Evolutionary conservation across 495 filamentous ascomycete genomes (phyloP), one percentile per base, ranked within the genome.

Genomic region (Lophiostoma macrostomum): DNA sequence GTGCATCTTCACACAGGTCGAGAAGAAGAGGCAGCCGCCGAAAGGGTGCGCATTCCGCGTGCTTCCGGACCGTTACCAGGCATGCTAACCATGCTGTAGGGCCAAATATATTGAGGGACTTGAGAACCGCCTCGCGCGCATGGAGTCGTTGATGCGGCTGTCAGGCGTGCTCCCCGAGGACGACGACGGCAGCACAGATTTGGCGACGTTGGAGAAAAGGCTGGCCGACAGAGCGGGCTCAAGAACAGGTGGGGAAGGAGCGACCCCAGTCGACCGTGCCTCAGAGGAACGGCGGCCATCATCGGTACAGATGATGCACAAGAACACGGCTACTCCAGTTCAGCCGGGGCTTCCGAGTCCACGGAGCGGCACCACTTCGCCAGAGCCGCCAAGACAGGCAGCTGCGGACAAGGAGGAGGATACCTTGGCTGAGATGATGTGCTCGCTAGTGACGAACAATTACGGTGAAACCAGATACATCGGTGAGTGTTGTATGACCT

Each of bases 91-190:
- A 27, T 27, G 12, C 41, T 8, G 50, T 60, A 90, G 87, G 50
- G 93, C 93, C 43, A 98, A 98, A 70, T 98, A 98, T 69, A 97
- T 97, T 63, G 93, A 98, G 69, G 91, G 90, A 2, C 74, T 98
- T 29, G 93, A 98, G 73, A 98, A 98, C 65, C 83, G 93, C 23
- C 73, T 98, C 19, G 89, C 86, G 11, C 80, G 93, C 50, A 95
- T 98, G 91, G 93, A 98, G 72, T 86, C 84, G 25, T 67, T 98
- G 42, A 73, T 98, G 51, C 82, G 86, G 60, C 74, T 97, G 31
- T 94, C 89, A 28, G 93, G 93, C 65, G 72, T 96, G 12, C 72
- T 98, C n/a, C 83, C 80, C 24, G 88, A 91, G 52, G 88, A 94
- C 19, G 88, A 90, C 64, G 87, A 86, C 53, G 88, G 88, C 50